Evolutionary conservation across 805 yeast genomes (phyloP).

Genomic region (Saccharomycopsis lassenensis): DNA sequence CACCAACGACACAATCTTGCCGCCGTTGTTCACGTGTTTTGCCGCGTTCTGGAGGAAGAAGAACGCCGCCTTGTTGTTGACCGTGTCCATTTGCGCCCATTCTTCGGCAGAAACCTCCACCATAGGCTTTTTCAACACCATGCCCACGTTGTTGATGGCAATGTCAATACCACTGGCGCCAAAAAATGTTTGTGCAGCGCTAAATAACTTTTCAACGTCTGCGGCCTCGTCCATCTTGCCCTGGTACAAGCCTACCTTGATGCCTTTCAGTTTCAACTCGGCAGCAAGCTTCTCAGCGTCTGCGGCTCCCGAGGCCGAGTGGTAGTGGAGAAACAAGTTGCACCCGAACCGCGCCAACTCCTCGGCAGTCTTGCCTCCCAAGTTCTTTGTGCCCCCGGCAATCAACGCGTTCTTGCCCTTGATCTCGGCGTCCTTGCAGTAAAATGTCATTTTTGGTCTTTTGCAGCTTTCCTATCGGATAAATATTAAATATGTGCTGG

Average conservation of each 20-base stretch:
- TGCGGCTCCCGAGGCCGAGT: slow-evolving; percentile 30
- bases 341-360: slow-evolving; percentile 48
- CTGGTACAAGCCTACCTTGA: slow-evolving; percentile 33
- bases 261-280: slow-evolving; percentile 23
- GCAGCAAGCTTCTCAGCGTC: slow-evolving; percentile 24
- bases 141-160: slow-evolving; percentile 61
- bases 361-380: slow-evolving; percentile 41
- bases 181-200: slow-evolving; percentile 31
- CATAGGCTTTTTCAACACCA: slow-evolving; percentile 51
- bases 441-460: no score
- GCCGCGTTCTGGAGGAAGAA: slow-evolving; percentile 50
- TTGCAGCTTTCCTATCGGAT: no score
- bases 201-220: slow-evolving; percentile 36
- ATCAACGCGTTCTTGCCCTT: slow-evolving; percentile 42
- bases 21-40: slow-evolving; percentile 37
- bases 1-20: slow-evolving; percentile 45
- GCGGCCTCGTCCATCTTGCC: slow-evolving; percentile 33
- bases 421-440: no score
- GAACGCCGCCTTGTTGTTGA: slow-evolving; percentile 52
- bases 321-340: slow-evolving; percentile 44
- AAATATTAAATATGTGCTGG: no score
- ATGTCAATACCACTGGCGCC: slow-evolving; percentile 42
- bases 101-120: slow-evolving; percentile 42
- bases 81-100: slow-evolving; percentile 39
- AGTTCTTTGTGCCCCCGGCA: slow-evolving; percentile 54